Conservation (phyloP, 2,329 filamentous ascomycete species). For the Alternaria consortialis region DNA sequence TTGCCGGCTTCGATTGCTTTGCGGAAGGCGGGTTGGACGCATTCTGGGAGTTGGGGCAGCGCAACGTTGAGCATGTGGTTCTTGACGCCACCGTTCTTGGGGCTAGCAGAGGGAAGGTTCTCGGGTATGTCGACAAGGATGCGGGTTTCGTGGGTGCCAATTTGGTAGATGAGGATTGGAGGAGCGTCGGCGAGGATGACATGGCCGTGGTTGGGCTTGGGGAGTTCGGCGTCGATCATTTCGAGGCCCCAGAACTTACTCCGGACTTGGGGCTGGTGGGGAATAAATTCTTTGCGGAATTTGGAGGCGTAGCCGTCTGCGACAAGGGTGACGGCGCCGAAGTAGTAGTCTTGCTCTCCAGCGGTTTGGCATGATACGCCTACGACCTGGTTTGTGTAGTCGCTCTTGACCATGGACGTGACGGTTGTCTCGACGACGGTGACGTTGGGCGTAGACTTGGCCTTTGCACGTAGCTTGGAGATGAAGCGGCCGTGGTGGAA, state of each 20-base stretch:
- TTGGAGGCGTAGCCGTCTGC: conserved; percentile 93
- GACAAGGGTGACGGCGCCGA: conserved; percentile 85
- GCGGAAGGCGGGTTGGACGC: conserved; percentile 76
- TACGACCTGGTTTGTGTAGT: conserved; percentile 74
- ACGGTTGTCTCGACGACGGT: conserved; percentile 91
- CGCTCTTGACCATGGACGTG: conserved; percentile 75
- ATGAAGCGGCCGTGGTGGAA: conserved; percentile 98
- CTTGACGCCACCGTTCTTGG: conserved; percentile 82
- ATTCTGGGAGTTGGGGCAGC: conserved; percentile 76
- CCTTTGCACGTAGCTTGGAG: conserved; percentile 78
- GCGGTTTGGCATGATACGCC: conserved; percentile 81
- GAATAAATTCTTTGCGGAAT: conserved; percentile 83
- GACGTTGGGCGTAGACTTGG: conserved; percentile 79
- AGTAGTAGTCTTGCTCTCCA: conserved; percentile 75
- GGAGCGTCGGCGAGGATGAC: conserved; percentile 81
- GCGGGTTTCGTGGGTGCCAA: conserved; percentile 92
- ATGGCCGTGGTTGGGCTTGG: conserved; percentile 79
- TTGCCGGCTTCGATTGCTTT: conserved; percentile 79
- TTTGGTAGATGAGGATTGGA: conserved; percentile 94
- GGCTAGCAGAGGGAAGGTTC: conserved; percentile 75
- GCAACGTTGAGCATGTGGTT: conserved; percentile 82
- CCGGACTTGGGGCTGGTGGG: conserved; percentile 71
- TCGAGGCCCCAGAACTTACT: conserved; percentile 95
- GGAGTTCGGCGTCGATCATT: conserved; percentile 84
- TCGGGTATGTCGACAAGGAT: conserved; percentile 88